These are phyloP conservation scores for Daldinia sp. DNA, from an alignment of 2,329 filamentous ascomycete species.

Conservation along the genomic window DNA sequence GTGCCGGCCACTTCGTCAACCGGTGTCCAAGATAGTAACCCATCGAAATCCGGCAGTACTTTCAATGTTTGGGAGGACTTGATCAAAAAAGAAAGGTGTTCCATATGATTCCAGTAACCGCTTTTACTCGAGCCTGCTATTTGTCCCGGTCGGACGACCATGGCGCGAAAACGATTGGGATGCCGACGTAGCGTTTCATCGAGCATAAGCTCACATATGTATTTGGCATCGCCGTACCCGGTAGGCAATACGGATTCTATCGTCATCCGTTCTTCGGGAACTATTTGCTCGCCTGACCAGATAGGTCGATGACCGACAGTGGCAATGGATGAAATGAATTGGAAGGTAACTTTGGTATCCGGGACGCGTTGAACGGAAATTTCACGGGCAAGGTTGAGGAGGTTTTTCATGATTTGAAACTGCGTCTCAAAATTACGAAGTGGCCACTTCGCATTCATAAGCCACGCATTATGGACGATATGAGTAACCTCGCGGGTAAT, in stretches of 20 bases:
- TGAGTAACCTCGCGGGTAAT: conserved; percentile 55
- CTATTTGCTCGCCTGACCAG: conserved; percentile 38
- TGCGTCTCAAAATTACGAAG: conserved; percentile 53
- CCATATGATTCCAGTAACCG: conserved; percentile 63
- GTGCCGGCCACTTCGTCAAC: conserved; percentile 50
- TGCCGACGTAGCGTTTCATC: conserved; percentile 56
- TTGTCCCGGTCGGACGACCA: conserved; percentile 58
- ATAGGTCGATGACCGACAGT: conserved; percentile 48
- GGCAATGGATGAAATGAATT: conserved; percentile 54
- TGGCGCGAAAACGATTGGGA: conserved; percentile 53
- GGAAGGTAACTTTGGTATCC: conserved; percentile 47
- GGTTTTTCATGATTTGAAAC: conserved; percentile 55
- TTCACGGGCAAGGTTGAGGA: conserved; percentile 55
- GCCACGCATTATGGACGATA: conserved; percentile 62
- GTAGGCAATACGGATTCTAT: conserved; percentile 53
- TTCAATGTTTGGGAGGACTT: conserved; percentile 58
- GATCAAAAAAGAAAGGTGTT: conserved; percentile 60
- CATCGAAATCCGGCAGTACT: conserved; percentile 52
- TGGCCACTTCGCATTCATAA: conserved; percentile 54
- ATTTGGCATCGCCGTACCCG: conserved; percentile 64
- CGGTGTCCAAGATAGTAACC: conserved; percentile 55
- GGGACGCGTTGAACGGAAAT: conserved; percentile 36
- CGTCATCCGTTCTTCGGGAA: conserved; percentile 54
- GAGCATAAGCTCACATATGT: conserved; percentile 59
- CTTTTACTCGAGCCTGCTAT: conserved; percentile 59